A percentile compares a stretch with the other conserved stretches of the same genome.
These are phyloP conservation scores for Ganoderma multipileum DNA, from an alignment of 1,284 basidiomycete species.

Conservation along the genomic window DNA sequence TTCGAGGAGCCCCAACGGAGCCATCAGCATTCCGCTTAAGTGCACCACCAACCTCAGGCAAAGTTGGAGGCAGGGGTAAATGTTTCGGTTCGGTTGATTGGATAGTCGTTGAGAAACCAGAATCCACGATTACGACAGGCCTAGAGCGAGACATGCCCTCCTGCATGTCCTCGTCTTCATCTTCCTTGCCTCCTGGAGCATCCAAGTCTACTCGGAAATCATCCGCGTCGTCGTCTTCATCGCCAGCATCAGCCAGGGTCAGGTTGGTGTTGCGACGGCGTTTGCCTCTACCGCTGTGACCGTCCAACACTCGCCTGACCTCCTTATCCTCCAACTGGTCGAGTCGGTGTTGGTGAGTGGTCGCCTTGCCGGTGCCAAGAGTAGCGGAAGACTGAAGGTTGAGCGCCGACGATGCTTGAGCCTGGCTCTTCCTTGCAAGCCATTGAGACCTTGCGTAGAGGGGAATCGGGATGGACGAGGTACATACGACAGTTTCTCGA, in stretches of 20 bases:
- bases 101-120: slow-evolving; percentile 35
- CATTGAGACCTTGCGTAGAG: slow-evolving; percentile 12
- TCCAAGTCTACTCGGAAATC: slow-evolving; percentile 24
- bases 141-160: slow-evolving; percentile 33
- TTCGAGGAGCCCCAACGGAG: slow-evolving; percentile 52
- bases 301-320: slow-evolving; percentile 59
- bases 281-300: slow-evolving; percentile 45
- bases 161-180: slow-evolving; percentile 18
- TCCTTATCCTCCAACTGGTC: slow-evolving; percentile 68
- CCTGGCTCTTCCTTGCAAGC: slow-evolving; percentile 72
- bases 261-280: slow-evolving; percentile 45
- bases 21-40: slow-evolving; percentile 67
- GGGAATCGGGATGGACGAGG: slow-evolving; percentile 2
- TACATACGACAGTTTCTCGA: slow-evolving; percentile 83
- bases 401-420: slow-evolving; percentile 61
- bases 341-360: slow-evolving; percentile 64
- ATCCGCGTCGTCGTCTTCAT: slow-evolving; percentile 36
- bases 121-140: slow-evolving; percentile 40
- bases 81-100: slow-evolving; percentile 14
- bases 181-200: background rate
- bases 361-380: slow-evolving; percentile 72
- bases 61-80: background rate
- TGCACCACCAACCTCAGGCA: slow-evolving; percentile 59
- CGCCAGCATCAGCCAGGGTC: slow-evolving; percentile 44
- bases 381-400: slow-evolving; percentile 79